Base-by-base conservation (phyloP, 768 basidiomycete genomes). In the Fomitopsis serialis region DNA sequence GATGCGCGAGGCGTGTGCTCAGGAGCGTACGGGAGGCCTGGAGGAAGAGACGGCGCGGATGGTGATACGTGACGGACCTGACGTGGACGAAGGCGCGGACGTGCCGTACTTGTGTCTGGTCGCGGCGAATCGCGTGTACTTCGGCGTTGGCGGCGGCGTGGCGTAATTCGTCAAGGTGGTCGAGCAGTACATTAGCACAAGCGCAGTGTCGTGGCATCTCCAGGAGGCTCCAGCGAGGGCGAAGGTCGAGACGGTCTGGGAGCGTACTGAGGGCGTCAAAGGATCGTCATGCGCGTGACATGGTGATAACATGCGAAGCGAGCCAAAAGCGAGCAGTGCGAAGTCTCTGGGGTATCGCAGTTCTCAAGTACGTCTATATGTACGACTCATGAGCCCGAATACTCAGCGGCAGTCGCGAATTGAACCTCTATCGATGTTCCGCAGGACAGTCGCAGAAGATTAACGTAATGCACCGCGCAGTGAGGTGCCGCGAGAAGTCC, bases 101-200 rank as follows among this genome's bases (percentile, higher is more conserved):
- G 50, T 44, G 15, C 35, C 55, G 15, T 69, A 66, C 57, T 43
- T 75, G 6, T 91, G 87, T 59, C 79, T 97, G 9, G 87, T 97
- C 2, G 94, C 93, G 2, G 91, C 89, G 1, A 98, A 98, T 67
- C 78, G 92, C 13, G 69, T 98, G 19, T 98, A 98, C 66, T 98
- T 98, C 66, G 96, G 96, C 7, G 92, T 98, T 3, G 95, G 94
- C 1, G 95, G 96, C 0, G 91, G 94, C 7, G 72, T 95, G 24
- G 68, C 78, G 12, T 89, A 85, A 54, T 96, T 96, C 60, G 66
- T 81, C n/a, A 64, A 70, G 24, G 76, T 74, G 7, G 78, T 92
- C 2, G 69, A 78, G 55, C 68, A 63, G 25, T 59, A 64, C 17
- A 68, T 29, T 42, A 6, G 35, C 23, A 17, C 21, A 43, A 15